Evolutionary conservation across 2,329 filamentous ascomycete genomes (phyloP).

Genomic region (Sodiomyces alkalinus): DNA sequence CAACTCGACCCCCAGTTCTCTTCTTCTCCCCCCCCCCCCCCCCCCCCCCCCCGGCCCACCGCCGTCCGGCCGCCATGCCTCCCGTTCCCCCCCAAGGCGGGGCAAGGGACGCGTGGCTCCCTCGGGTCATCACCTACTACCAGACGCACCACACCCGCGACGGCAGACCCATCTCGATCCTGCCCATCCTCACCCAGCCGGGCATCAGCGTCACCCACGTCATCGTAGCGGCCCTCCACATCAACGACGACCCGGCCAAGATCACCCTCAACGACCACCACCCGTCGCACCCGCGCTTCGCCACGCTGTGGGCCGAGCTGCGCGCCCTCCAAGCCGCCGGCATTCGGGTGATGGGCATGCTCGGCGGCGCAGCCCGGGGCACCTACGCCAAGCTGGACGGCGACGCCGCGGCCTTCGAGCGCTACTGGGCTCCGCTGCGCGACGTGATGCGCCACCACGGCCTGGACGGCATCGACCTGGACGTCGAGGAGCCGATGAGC

Average conservation of each 20-base stretch:
- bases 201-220: slow-evolving; percentile 54
- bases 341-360: slow-evolving; percentile 71
- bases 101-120: slow-evolving; percentile 16
- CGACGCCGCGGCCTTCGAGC: slow-evolving; percentile 46
- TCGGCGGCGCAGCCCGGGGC: slow-evolving; percentile 71
- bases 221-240: slow-evolving; percentile 73
- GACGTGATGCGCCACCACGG: slow-evolving; percentile 44
- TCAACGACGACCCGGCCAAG: slow-evolving; percentile 51
- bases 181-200: slow-evolving; percentile 32
- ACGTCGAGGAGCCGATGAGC: slow-evolving; percentile 65
- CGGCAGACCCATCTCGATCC: slow-evolving; percentile 32
- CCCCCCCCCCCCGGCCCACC: too few relatives aligned
- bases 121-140: slow-evolving; percentile 35
- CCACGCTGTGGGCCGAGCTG: slow-evolving; percentile 66
- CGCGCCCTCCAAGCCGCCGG: slow-evolving; percentile 55
- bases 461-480: slow-evolving; percentile 60
- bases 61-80: slow-evolving; percentile 6
- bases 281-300: slow-evolving; percentile 51
- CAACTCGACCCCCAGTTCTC: too few relatives aligned
- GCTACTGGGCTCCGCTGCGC: slow-evolving; percentile 55
- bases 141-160: slow-evolving; percentile 35
- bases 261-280: slow-evolving; percentile 70
- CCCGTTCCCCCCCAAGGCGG: slow-evolving; percentile 5
- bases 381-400: slow-evolving; percentile 48
- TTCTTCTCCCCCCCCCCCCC: too few relatives aligned